Conservation (phyloP, 2,329 filamentous ascomycete genomes). For the Rutstroemia sp. region DNA sequence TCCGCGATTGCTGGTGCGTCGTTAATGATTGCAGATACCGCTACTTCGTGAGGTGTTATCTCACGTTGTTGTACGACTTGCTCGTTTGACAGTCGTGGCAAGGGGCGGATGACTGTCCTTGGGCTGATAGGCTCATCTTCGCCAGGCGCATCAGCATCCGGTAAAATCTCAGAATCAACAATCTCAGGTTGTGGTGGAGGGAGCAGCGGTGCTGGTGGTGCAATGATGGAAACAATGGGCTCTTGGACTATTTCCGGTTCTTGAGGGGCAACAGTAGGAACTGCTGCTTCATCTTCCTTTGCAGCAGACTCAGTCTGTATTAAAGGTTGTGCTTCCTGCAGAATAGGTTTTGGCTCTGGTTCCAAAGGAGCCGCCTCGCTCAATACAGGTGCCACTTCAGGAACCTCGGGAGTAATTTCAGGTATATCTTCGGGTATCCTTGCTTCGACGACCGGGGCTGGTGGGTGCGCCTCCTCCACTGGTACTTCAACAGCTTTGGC, state of each 20-base stretch:
- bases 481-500: not conserved
- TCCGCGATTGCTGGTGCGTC: not conserved
- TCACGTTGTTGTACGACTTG: not conserved
- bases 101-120: not conserved
- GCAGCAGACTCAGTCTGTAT: not conserved
- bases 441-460: not conserved
- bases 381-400: not conserved
- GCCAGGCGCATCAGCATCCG: slow-evolving; percentile 1
- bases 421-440: not conserved
- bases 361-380: too few relatives aligned
- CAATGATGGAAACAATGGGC: not conserved
- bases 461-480: not conserved
- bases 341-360: too few relatives aligned
- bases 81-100: not conserved
- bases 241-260: too few relatives aligned
- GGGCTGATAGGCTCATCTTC: slow-evolving; percentile 2
- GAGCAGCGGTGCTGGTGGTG: not conserved
- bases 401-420: not conserved
- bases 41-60: not conserved
- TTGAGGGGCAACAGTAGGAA: too few relatives aligned
- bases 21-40: not conserved
- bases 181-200: not conserved
- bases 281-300: not conserved
- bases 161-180: not conserved
- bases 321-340: too few relatives aligned